Conservation (phyloP, 805 yeast species). For the Torulaspora quercuum region DNA sequence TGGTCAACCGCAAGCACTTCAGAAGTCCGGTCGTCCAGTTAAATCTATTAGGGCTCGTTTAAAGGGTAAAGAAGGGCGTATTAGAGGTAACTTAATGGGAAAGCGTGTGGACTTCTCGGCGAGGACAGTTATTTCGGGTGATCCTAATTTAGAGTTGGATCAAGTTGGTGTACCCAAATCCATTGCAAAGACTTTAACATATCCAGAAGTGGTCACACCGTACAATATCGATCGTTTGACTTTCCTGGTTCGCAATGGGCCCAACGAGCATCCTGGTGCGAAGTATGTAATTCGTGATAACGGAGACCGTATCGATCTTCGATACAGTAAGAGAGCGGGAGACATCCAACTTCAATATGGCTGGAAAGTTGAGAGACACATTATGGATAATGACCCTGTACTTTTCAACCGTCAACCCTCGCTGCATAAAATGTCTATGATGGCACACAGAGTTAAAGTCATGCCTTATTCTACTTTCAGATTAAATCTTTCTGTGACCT, state of each 20-base stretch:
- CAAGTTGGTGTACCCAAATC: constrained; percentile 99
- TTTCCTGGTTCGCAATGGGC: constrained; percentile 93
- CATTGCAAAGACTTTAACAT: constrained; percentile 90
- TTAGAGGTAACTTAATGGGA: constrained; percentile 98
- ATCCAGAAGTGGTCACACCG: constrained; percentile 97
- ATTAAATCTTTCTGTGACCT: constrained; percentile 91
- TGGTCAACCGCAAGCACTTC: constrained; percentile 98
- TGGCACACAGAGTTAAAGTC: constrained; percentile 97
- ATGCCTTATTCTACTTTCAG: constrained; percentile 99
- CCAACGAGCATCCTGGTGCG: constrained; percentile 99
- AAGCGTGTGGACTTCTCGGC: constrained; percentile 99
- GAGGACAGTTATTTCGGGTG: constrained; percentile 98
- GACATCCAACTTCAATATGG: constrained; percentile 97
- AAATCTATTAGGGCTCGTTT: constrained; percentile 98
- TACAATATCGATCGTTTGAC: constrained; percentile 92
- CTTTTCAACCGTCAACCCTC: constrained; percentile 99
- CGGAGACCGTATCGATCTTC: constrained; percentile 96
- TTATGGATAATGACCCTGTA: constrained; percentile 97
- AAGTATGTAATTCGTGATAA: constrained; percentile 96
- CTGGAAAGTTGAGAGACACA: constrained; percentile 98
- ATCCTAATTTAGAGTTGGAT: constrained; percentile 94
- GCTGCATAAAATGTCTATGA: constrained; percentile 98
- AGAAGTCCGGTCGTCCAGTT: constrained; percentile 97
- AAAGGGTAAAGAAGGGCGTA: constrained; percentile 99
- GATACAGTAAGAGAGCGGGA: constrained; percentile 97